phyloP scores from a whole-genome alignment of 1,284 basidiomycete species.

The Naganishia sp. region DNA sequence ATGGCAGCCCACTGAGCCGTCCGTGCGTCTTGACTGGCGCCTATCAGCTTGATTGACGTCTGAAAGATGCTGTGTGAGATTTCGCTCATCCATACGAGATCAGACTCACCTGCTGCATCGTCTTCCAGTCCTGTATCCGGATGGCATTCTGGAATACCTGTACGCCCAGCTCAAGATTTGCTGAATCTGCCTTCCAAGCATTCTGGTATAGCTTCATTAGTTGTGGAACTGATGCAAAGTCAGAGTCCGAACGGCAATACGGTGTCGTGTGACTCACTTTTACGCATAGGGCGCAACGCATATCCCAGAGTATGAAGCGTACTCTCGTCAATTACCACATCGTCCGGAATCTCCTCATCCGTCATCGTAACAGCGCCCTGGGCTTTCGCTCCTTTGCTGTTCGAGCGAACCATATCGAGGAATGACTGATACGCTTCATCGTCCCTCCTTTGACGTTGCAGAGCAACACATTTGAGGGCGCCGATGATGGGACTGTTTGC shows the following conservation, averaged over 20 bases:
- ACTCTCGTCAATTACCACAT: conserved; percentile 27
- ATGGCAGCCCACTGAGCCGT: conserved; percentile 31
- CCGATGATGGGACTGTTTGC: conserved; percentile 21
- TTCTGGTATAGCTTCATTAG: conserved; percentile 22
- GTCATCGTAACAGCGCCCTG: background rate
- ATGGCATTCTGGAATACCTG: conserved; percentile 27
- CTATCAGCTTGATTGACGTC: conserved; percentile 28
- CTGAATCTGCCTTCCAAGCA: conserved; percentile 24
- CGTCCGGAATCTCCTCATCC: conserved; percentile 8
- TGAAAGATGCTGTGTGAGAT: background rate
- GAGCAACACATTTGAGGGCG: conserved; percentile 26
- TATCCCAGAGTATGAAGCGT: conserved; percentile 25
- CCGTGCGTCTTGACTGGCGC: conserved; percentile 25
- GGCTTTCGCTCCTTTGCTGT: background rate
- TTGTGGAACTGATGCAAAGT: background rate
- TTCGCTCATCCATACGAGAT: no score
- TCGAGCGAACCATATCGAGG: conserved; percentile 18
- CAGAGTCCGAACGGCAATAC: no score
- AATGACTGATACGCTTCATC: conserved; percentile 28
- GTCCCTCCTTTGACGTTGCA: conserved; percentile 21
- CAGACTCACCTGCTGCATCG: conserved; percentile 19
- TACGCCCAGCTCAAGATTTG: conserved; percentile 26
- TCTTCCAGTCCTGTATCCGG: conserved; percentile 24
- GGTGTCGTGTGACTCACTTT: conserved; percentile 2
- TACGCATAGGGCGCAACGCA: conserved; percentile 25